Conservation (phyloP, 352 stramenopile genomes). For the Phytophthora kernoviae region DNA sequence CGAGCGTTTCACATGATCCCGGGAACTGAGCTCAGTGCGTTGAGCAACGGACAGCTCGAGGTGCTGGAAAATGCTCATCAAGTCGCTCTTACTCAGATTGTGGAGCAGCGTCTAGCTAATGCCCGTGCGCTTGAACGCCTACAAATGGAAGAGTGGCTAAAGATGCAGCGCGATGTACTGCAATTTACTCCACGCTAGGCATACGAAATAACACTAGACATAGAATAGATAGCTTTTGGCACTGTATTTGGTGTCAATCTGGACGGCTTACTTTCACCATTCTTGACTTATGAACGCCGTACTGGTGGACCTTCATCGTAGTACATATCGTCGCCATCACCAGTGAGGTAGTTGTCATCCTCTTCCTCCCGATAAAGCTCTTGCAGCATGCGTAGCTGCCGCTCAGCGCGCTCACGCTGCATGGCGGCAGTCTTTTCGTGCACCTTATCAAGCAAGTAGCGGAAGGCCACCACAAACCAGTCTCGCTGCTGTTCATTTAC, state of each 20-base stretch:
- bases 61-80: conserved; percentile 71
- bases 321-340: conserved; percentile 38
- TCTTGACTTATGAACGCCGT: conserved; percentile 17
- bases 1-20: conserved; percentile 55
- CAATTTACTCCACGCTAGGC: conserved; percentile 38
- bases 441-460: conserved; percentile 86
- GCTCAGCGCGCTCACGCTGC: conserved; percentile 78
- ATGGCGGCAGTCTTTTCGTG: conserved; percentile 81
- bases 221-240: conserved; percentile 31
- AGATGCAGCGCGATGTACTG: conserved; percentile 67
- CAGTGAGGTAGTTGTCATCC: conserved; percentile 28
- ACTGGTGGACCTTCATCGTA: conserved; percentile 27
- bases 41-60: conserved; percentile 83
- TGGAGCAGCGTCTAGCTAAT: conserved; percentile 61
- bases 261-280: neutral
- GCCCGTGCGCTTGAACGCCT: conserved; percentile 65
- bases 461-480: conserved; percentile 88
- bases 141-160: conserved; percentile 75
- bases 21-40: conserved; percentile 42
- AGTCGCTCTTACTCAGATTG: conserved; percentile 58
- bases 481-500: conserved; percentile 74
- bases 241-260: conserved; percentile 28
- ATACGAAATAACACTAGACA: conserved; percentile 6
- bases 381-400: conserved; percentile 77
- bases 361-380: conserved; percentile 58